These are phyloP conservation scores for Groenewaldozyma sp. DNA, from an alignment of 1,139 yeast species.

Conservation along the genomic window DNA sequence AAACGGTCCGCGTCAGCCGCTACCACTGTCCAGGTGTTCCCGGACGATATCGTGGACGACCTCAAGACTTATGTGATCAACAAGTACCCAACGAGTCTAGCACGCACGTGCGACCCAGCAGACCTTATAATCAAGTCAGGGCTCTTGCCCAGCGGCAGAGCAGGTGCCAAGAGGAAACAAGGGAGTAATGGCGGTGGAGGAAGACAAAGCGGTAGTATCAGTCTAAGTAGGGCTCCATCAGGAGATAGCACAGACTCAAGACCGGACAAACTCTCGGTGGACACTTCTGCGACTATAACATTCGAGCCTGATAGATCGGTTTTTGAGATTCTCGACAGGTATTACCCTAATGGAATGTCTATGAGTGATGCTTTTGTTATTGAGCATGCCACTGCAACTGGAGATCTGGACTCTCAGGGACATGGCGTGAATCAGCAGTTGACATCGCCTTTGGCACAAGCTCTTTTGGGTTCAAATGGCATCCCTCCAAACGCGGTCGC, in stretches of 20 bases:
- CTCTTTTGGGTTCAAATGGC: no score
- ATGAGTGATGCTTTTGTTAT: constrained; percentile 60
- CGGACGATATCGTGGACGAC: constrained; percentile 60
- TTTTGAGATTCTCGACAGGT: constrained; percentile 48
- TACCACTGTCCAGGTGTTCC: constrained; percentile 52
- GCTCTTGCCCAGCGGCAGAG: neutral
- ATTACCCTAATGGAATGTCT: constrained; percentile 60
- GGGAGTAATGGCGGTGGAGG: neutral
- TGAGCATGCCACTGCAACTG: no score
- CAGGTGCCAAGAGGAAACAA: neutral
- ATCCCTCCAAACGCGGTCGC: neutral
- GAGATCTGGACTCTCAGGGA: no score
- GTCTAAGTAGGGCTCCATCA: neutral
- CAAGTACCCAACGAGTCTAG: constrained; percentile 65
- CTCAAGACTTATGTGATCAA: constrained; percentile 49
- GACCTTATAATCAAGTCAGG: constrained; percentile 35
- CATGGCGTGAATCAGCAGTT: neutral
- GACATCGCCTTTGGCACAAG: neutral
- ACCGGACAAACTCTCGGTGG: neutral
- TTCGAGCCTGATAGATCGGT: constrained; percentile 52
- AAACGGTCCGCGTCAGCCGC: constrained; percentile 49
- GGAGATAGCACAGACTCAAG: neutral
- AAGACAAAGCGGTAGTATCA: neutral
- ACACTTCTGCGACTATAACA: constrained; percentile 5
- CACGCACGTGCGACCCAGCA: constrained; percentile 56